These are phyloP conservation scores for Phytophthora europaea DNA, from an alignment of 352 stramenopile species.

Conservation along the genomic window DNA sequence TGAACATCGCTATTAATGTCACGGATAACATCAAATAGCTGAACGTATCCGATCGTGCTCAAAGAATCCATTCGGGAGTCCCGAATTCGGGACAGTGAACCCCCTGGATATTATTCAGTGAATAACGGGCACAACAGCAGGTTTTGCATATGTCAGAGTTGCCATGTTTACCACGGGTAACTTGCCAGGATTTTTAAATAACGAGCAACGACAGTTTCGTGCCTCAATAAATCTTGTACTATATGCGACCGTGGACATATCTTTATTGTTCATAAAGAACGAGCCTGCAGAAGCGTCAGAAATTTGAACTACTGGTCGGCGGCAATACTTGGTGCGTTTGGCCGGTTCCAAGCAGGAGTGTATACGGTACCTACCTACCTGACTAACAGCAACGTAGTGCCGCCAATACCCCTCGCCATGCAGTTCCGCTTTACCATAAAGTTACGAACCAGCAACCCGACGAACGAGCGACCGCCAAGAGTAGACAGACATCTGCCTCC, in stretches of 20 bases:
- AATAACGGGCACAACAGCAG: constrained; percentile 9
- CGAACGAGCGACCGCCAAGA: background rate
- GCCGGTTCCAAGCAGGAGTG: background rate
- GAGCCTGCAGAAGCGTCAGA: background rate
- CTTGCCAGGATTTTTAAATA: background rate
- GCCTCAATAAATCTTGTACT: background rate
- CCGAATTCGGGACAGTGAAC: too few relatives aligned
- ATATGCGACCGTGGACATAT: background rate
- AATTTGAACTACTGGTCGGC: background rate
- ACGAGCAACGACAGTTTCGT: background rate
- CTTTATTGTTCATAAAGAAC: background rate
- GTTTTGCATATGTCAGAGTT: background rate
- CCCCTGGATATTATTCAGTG: background rate
- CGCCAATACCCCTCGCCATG: background rate
- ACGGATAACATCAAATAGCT: too few relatives aligned
- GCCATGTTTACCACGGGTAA: background rate
- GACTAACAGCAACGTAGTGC: background rate
- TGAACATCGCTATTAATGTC: too few relatives aligned
- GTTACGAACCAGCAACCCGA: background rate
- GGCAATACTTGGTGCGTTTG: background rate
- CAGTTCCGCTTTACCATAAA: constrained; percentile 1
- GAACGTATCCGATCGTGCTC: background rate
- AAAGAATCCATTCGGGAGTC: background rate
- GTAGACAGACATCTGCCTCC: background rate
- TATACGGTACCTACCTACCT: background rate